Evolutionary conservation across 441 rosid genomes (phyloP), one percentile per base, ranked within the genome.

Genomic region (Sinapis alba): DNA sequence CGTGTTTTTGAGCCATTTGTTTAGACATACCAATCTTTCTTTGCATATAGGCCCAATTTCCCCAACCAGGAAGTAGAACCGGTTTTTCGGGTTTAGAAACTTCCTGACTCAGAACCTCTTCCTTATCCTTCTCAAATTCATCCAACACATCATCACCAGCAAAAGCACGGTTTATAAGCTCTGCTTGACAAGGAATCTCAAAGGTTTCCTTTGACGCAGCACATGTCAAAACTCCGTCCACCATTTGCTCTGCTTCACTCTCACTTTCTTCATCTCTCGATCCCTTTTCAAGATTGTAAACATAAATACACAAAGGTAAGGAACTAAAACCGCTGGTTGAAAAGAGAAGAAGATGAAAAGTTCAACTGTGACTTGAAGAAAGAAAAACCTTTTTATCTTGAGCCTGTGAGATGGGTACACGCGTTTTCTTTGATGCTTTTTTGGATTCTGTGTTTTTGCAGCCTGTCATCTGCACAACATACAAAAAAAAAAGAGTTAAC

Each of bases 71-170:
- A 63, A 91, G 80, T 71, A 83, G 50, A 82, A 84, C 82, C 1
- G 93, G 98, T 70, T 91, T 90, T 75, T 95, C 97, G 11, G 92
- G 92, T 78, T 91, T 89, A 28, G 97, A 97, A 59, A 84, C 86
- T 80, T 91, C 98, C 78, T 81, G 83, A 27, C 87, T 89, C 78
- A 95, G 74, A 66, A 89, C 73, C 66, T 86, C 90, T 80, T 80
- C 81, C 71, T 91, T 95, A 47, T 84, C 86, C 83, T 89, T 89
- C 68, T 82, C 85, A 75, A 95, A 95, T 69, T 91, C 97, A 15
- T 87, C 95, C 53, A 78, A 87, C 18, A 93, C 98, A 45, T 95
- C 93, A 79, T 93, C 97, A 47, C 98, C 99, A 2, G 99, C 98
- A 83, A 95, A 95, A 75, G 96, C 97, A 58, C 84, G 89, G 65